These are phyloP conservation scores for Blastosporella zonata DNA, from an alignment of 1,284 basidiomycete species.

Conservation along the genomic window DNA sequence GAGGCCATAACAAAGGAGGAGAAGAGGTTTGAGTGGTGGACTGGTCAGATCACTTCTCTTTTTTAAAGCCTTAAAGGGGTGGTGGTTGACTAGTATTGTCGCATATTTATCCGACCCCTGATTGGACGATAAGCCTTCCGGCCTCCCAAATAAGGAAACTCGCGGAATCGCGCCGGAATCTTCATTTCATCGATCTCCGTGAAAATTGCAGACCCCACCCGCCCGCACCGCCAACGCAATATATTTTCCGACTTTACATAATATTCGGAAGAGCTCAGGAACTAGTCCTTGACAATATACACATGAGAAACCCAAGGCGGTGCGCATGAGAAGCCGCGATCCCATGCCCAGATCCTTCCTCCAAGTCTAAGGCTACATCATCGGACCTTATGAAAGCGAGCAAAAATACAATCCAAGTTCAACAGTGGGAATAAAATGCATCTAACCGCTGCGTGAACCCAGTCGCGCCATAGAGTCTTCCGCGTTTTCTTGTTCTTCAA, in stretches of 20 bases:
- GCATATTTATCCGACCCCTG: slow-evolving; percentile 30
- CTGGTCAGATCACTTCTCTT: slow-evolving; percentile 20
- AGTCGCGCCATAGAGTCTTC: slow-evolving; percentile 76
- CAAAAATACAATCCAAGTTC: slow-evolving; percentile 19
- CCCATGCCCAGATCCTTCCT: background rate
- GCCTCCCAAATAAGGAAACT: slow-evolving; percentile 11
- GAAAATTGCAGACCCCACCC: slow-evolving; percentile 8
- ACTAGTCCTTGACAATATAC: background rate
- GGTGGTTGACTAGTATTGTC: slow-evolving; percentile 29
- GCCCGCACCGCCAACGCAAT: background rate
- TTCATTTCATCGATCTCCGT: slow-evolving; percentile 12
- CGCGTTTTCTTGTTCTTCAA: slow-evolving; percentile 78
- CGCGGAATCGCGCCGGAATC: slow-evolving; percentile 21
- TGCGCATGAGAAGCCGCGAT: background rate
- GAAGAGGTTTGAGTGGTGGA: slow-evolving; percentile 14
- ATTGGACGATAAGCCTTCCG: slow-evolving; percentile 40
- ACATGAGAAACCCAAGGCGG: background rate
- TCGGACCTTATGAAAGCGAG: slow-evolving; percentile 34
- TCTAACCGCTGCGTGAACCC: slow-evolving; percentile 65
- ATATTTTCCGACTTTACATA: background rate
- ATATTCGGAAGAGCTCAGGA: slow-evolving; percentile 4
- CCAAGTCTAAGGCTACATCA: slow-evolving; percentile 28
- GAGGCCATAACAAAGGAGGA: slow-evolving; percentile 17
- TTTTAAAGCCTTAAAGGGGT: slow-evolving; percentile 18
- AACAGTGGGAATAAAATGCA: slow-evolving; percentile 19